Conservation (phyloP, 2,329 filamentous ascomycete species). For the Aspergillus carbonarius region DNA sequence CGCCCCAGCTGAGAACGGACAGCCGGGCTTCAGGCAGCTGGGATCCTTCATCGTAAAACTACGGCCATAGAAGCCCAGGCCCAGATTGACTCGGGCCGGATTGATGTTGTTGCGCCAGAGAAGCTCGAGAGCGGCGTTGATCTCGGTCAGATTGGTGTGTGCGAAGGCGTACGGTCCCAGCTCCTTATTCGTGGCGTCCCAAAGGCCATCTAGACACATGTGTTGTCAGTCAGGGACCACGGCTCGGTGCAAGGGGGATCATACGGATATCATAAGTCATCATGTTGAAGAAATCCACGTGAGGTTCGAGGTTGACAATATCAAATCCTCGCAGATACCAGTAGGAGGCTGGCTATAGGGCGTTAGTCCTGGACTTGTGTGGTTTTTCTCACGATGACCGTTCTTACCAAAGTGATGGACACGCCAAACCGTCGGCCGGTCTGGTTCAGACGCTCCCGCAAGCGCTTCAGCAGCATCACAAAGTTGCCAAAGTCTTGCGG, state of each 20-base stretch:
- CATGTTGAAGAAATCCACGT: constrained; percentile 21
- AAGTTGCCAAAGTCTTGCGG: constrained; percentile 11
- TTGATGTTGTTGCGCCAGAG: constrained; percentile 48
- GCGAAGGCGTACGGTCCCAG: constrained; percentile 12
- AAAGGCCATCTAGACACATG: constrained; percentile 17
- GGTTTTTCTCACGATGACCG: no score
- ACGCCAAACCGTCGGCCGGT: constrained; percentile 1
- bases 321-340: constrained; percentile 18
- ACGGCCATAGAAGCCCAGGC: constrained; percentile 49
- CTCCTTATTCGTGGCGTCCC: constrained; percentile 21
- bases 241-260: not conserved
- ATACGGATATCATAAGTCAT: constrained; percentile 25
- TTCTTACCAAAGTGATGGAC: constrained; percentile 13
- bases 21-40: constrained; percentile 10
- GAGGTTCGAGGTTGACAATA: constrained; percentile 9
- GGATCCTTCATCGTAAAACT: constrained; percentile 12
- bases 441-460: constrained; percentile 2
- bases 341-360: constrained; percentile 12
- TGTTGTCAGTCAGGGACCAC: not conserved
- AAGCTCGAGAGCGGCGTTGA: constrained; percentile 40
- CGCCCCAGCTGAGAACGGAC: constrained; percentile 1
- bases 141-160: constrained; percentile 30
- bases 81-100: constrained; percentile 45
- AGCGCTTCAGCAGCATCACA: constrained; percentile 9
- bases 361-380: not conserved